Evolutionary conservation across 352 stramenopile species (phyloP).

Genomic region (Globisporangium radiosum): DNA sequence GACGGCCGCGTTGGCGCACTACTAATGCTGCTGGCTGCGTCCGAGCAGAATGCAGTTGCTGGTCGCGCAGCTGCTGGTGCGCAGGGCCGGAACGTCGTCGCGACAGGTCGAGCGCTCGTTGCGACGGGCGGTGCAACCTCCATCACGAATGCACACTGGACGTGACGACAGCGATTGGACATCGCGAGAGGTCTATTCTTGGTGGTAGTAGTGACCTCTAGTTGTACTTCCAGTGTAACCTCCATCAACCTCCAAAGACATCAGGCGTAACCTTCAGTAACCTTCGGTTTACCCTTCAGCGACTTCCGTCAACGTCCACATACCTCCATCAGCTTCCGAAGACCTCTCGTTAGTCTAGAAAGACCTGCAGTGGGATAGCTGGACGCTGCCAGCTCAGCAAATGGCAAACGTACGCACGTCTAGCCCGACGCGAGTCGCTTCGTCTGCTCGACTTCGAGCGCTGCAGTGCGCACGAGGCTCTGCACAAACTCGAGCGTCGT

Average conservation of each 20-base stretch:
- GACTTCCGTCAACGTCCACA: no score
- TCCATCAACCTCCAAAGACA: no score
- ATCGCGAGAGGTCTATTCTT: no score
- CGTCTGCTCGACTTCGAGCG: conserved; percentile 24
- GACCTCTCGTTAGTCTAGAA: no score
- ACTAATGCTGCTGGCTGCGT: not conserved
- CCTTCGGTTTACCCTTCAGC: no score
- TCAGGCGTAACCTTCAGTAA: no score
- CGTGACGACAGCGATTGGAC: no score
- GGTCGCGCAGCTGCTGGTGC: not conserved
- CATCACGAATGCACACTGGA: not conserved
- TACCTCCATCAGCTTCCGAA: no score
- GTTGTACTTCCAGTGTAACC: no score
- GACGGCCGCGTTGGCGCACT: not conserved
- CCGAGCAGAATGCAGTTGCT: not conserved
- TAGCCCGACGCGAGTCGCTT: conserved; percentile 12
- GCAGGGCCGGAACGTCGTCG: not conserved
- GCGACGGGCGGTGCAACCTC: conserved; percentile 8
- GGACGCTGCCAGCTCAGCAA: no score
- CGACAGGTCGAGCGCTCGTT: not conserved
- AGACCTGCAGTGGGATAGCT: no score
- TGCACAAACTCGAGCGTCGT: conserved; percentile 20
- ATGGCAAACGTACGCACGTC: not conserved
- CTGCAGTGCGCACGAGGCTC: conserved; percentile 20
- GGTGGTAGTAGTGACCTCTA: no score